Evolutionary conservation across 441 rosid species (phyloP).

Genomic region (Brassica balearica): DNA sequence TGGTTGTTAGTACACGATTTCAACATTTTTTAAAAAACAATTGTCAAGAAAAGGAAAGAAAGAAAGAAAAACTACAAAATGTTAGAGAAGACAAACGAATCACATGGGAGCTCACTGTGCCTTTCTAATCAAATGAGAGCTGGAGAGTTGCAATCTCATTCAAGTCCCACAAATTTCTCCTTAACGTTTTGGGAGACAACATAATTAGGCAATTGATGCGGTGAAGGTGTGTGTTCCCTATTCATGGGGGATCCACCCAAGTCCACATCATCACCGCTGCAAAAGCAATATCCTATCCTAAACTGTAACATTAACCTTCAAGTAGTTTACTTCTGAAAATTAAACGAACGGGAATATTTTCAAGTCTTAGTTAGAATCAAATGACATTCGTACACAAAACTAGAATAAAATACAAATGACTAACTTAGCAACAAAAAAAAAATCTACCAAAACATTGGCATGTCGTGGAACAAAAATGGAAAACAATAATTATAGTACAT

Average conservation of each 20-base stretch:
- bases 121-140: constrained; percentile 28
- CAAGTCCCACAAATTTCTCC: constrained; percentile 22
- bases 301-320: background rate
- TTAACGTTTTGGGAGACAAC: constrained; percentile 8
- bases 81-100: constrained; percentile 27
- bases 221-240: constrained; percentile 21
- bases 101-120: constrained; percentile 22
- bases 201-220: constrained; percentile 28
- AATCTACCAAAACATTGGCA: background rate
- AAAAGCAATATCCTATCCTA: background rate
- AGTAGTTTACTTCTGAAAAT: background rate
- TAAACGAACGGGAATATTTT: background rate
- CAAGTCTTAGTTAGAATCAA: background rate
- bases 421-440: background rate
- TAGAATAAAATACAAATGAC: background rate
- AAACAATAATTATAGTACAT: constrained; percentile 5
- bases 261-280: constrained; percentile 27
- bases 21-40: background rate
- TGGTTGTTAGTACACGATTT: background rate
- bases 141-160: background rate
- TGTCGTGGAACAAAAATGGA: constrained; percentile 7
- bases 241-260: constrained; percentile 30
- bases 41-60: background rate
- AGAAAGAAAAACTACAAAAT: background rate
- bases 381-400: background rate